Evolutionary conservation across 306 rosid species (phyloP).

Genomic region (Prunus padus): DNA sequence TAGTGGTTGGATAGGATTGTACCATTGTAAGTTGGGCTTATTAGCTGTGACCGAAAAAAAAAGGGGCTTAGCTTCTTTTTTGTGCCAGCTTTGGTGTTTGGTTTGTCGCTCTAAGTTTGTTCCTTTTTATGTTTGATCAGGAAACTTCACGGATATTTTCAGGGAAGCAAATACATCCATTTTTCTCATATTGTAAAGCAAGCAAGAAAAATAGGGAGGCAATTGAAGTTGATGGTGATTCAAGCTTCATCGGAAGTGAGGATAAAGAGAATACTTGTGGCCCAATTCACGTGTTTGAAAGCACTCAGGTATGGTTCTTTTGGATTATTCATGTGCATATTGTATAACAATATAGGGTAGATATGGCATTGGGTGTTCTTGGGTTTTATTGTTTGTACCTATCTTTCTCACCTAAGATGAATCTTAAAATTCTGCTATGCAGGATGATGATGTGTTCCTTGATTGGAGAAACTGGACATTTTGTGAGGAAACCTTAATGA

Average conservation of each 20-base stretch:
- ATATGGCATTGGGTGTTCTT: conserved; percentile 3
- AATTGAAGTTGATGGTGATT: conserved; percentile 29
- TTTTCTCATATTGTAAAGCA: conserved; percentile 51
- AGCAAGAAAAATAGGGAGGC: conserved; percentile 44
- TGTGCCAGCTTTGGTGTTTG: background rate
- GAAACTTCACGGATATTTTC: conserved; percentile 69
- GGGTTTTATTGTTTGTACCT: background rate
- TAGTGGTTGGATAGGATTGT: background rate
- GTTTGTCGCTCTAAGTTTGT: conserved; percentile 8
- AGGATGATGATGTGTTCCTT: conserved; percentile 47
- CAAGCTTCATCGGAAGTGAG: conserved; percentile 21
- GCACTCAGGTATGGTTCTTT: conserved; percentile 41
- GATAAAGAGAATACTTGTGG: conserved; percentile 27
- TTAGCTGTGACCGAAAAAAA: background rate
- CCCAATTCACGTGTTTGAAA: conserved; percentile 80
- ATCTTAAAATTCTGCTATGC: conserved; percentile 36
- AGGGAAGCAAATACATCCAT: conserved; percentile 70
- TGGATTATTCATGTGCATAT: conserved; percentile 10
- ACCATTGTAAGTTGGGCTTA: conserved; percentile 1
- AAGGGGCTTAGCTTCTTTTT: background rate
- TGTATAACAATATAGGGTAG: conserved; percentile 2
- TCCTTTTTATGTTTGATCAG: conserved; percentile 36
- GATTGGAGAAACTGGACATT: conserved; percentile 78
- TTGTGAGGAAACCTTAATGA: conserved; percentile 26
- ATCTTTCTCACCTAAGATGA: conserved; percentile 15